A percentile compares a stretch with the other conserved stretches of the same genome.
phyloP scores from a whole-genome alignment of 768 basidiomycete genomes.

The Agaricus blazei region DNA sequence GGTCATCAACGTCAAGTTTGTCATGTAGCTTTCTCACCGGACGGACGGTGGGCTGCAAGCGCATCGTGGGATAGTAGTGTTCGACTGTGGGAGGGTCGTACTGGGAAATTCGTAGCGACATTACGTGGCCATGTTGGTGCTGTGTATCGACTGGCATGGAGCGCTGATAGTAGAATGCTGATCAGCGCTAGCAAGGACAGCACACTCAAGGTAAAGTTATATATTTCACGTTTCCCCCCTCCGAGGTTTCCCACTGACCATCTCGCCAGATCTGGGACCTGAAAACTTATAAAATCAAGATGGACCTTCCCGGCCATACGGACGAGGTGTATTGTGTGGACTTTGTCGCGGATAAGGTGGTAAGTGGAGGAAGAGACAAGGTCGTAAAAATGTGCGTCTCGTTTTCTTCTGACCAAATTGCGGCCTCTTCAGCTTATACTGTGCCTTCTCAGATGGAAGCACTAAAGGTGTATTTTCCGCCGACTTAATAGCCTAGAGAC shows the following conservation, averaged over 20 bases:
- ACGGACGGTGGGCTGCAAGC: constrained; percentile 87
- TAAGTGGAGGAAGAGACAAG: constrained; percentile 91
- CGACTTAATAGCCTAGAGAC: too few relatives aligned
- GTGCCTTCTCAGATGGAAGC: constrained; percentile 14
- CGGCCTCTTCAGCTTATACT: neutral
- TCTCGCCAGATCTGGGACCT: constrained; percentile 84
- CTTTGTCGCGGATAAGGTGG: constrained; percentile 98
- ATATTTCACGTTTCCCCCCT: neutral
- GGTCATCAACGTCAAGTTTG: constrained; percentile 95
- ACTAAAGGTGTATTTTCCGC: constrained; percentile 1
- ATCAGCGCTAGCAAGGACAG: constrained; percentile 95
- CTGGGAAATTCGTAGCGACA: constrained; percentile 86
- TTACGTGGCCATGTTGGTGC: constrained; percentile 90
- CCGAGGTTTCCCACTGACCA: neutral
- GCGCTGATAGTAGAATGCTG: constrained; percentile 85
- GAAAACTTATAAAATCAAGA: constrained; percentile 92
- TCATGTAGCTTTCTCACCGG: constrained; percentile 92
- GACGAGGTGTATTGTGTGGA: constrained; percentile 99
- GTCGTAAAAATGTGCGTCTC: constrained; percentile 84
- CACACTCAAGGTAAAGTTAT: constrained; percentile 75
- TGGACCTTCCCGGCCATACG: constrained; percentile 91
- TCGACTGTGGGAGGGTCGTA: constrained; percentile 84
- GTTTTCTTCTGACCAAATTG: neutral
- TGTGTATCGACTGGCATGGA: constrained; percentile 95
- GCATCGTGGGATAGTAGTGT: constrained; percentile 90